These are phyloP conservation scores for Aspergillus flavus DNA, from an alignment of 2,329 filamentous ascomycete species.

Conservation along the genomic window DNA sequence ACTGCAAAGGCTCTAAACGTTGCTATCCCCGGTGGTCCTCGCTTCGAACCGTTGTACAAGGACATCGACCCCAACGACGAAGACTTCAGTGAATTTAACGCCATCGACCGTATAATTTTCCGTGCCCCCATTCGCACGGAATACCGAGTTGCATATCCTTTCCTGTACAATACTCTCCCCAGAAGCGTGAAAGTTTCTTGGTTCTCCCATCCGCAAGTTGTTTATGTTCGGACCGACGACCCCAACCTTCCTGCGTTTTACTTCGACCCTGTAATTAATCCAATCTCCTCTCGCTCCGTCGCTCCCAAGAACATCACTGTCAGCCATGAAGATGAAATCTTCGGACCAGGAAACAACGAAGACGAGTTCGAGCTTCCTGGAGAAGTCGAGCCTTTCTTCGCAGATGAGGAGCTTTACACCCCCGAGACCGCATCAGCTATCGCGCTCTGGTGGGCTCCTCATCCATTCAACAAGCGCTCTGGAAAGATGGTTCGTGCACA, in stretches of 20 bases:
- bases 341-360: constrained; percentile 78
- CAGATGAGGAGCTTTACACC: constrained; percentile 84
- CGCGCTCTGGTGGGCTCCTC: constrained; percentile 96
- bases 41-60: constrained; percentile 97
- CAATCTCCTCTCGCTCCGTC: constrained; percentile 91
- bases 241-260: constrained; percentile 92
- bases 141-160: constrained; percentile 92
- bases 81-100: constrained; percentile 99
- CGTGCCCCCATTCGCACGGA: constrained; percentile 92
- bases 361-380: constrained; percentile 82
- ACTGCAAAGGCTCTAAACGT: constrained; percentile 97
- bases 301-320: constrained; percentile 91
- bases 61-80: constrained; percentile 98
- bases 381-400: constrained; percentile 83
- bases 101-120: constrained; percentile 99
- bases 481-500: constrained; percentile 96
- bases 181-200: constrained; percentile 90
- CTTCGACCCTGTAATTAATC: constrained; percentile 97
- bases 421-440: constrained; percentile 90
- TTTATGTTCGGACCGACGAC: constrained; percentile 86
- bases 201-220: constrained; percentile 91
- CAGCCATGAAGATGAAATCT: constrained; percentile 91
- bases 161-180: constrained; percentile 93
- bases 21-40: constrained; percentile 92
- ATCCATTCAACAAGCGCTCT: constrained; percentile 90